Conservation (phyloP, 306 rosid genomes). For the Medicago arabica region DNA sequence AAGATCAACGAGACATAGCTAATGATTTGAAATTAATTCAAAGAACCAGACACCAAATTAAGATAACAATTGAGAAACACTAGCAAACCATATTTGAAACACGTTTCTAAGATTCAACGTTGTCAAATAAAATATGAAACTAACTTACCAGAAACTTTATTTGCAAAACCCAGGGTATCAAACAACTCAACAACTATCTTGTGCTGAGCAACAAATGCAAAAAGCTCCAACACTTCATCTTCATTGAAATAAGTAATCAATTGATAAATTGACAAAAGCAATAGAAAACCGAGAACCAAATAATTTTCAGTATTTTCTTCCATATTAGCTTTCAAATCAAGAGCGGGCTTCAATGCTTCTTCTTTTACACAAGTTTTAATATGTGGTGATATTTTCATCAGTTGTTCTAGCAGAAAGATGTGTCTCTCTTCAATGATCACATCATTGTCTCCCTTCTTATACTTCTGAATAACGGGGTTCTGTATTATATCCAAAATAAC, state of each 20-base stretch:
- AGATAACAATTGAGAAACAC: too few species aligned
- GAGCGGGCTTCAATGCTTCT: slow-evolving; percentile 14
- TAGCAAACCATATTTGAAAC: too few species aligned
- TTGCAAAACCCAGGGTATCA: slow-evolving; percentile 9
- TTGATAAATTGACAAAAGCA: neutral
- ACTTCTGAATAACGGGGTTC: slow-evolving; percentile 32
- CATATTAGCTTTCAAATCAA: slow-evolving; percentile 10
- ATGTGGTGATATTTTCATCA: slow-evolving; percentile 14
- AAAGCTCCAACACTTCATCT: neutral
- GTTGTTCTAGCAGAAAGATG: slow-evolving; percentile 23
- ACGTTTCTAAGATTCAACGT: too few species aligned
- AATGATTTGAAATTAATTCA: too few species aligned
- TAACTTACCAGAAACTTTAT: slow-evolving; percentile 11
- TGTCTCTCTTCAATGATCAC: slow-evolving; percentile 19
- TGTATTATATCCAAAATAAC: slow-evolving; percentile 52
- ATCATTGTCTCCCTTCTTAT: slow-evolving; percentile 29
- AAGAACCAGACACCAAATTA: too few species aligned
- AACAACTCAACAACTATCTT: slow-evolving; percentile 12
- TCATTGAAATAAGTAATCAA: neutral
- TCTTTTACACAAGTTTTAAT: slow-evolving; percentile 19
- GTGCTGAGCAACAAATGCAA: slow-evolving; percentile 1
- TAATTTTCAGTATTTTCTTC: neutral
- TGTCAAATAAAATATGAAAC: neutral
- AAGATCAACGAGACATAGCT: too few species aligned
- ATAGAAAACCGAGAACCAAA: neutral